Evolutionary conservation across 495 filamentous ascomycete species (phyloP), one percentile per base, ranked within the genome.

Genomic region (Cairneyella variabilis): DNA sequence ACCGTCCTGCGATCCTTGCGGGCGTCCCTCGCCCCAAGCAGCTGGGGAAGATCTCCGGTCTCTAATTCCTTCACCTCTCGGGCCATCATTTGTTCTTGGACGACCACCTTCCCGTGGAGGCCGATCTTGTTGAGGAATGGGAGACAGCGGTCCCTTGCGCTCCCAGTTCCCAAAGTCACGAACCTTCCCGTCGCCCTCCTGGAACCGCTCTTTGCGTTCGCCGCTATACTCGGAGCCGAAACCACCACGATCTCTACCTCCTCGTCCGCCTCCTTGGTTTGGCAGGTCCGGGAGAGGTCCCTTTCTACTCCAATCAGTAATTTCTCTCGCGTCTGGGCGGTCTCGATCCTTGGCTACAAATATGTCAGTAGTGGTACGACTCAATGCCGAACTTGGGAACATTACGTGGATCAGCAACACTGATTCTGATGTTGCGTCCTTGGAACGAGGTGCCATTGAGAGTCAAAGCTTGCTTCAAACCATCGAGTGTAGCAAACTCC

Each of bases 121-220:
- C 34, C 76, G 78, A 56, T 84, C 77, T 32, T 76, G 65, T 26
- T 67, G 68, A 12, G 85, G 68, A 18, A 79, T 68, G 9, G 91
- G 88, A 37, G 91, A 87, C 39, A 96, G 78, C 23, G 95, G 93
- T 20, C 93, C 95, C 63, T 90, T 92, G 50, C 93, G 88, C 69
- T 96, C 92, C 93, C 93, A 98, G 71, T 90, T 93, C 53, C 80
- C 76, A 59, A 97, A 88, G 62, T 96, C 90, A 20, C 91, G 85
- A 47, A 86, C 71, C 67, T 91, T 95, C 56, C 88, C 87, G 64
- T 96, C 90, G 54, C 84, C 83, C 56, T 72, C 66, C 23, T 69
- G 71, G 44, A 71, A 70, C 14, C 64, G 64, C n/a, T 68, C 67
- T 21, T 72, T 65, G 42, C 71, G 71, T 17, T 74, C 76, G 54